Evolutionary conservation across 176 grass and related monocot genomes (phyloP), one percentile per base, ranked within the genome.

Genomic region (Paspalum vaginatum): DNA sequence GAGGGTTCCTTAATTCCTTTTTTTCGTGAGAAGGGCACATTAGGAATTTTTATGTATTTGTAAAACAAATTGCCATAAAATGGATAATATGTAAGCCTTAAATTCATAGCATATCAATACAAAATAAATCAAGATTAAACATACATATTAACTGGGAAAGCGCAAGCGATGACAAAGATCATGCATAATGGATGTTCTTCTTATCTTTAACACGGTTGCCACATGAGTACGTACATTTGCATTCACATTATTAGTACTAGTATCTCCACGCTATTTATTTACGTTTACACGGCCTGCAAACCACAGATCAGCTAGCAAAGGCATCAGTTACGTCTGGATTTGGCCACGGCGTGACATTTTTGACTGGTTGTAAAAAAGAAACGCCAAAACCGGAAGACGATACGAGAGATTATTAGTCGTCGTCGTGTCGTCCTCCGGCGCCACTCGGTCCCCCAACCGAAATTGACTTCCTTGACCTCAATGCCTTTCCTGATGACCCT

Each of bases 401-500:
- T 1, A 32, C 32, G 32, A 32, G 32, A 32, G 70, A 68, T 60
- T 48, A 78, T 38, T 61, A 59, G 70, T 51, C 78, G 5, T 76
- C 63, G 52, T 49, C 52, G 52, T 81, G 78, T 75, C 85, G 32
- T 76, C 61, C 62, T 86, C 53, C 44, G 38, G 55, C 47, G 66
- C 37, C 47, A 72, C 75, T 79, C 72, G 85, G 65, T 74, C 49
- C 45, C 52, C 79, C 72, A 82, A 70, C 85, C 9, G 48, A 76
- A 86, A 62, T 81, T 87, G 85, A 87, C 78, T 75, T 70, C 43
- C 53, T 76, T 81, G 85, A 87, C 85, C 85, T 50, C 16, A 10
- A 16, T 24, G 32, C 27, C 46, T 64, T 64, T 51, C 25, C 75
- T 60, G 51, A 80, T 48, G 18, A 53, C 9, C 70, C 51, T 65